Percentiles rank a stretch among this genome's conserved stretches.
Conservation (phyloP, 345 rosid species). For the Dimocarpus longan region DNA sequence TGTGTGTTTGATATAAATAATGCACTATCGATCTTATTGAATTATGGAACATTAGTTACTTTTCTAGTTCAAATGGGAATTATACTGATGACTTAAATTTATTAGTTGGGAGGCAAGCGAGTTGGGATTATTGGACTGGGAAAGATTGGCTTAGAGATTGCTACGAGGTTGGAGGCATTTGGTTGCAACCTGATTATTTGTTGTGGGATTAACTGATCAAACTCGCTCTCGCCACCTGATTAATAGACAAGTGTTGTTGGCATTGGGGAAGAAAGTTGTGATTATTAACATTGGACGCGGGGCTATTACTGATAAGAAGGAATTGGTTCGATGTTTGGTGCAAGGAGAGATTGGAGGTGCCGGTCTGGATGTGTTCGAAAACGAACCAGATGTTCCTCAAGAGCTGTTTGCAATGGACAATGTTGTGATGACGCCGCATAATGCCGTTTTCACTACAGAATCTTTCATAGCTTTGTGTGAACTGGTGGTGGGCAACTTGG, state of each 20-base stretch:
- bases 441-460: constrained; percentile 43
- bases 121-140: constrained; percentile 62
- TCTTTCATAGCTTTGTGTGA: constrained; percentile 31
- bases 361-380: constrained; percentile 63
- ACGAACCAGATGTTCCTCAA: constrained; percentile 50
- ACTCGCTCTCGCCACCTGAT: constrained; percentile 45
- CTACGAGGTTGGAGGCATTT: constrained; percentile 46
- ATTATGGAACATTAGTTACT: too few relatives aligned
- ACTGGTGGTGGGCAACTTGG: constrained; percentile 47
- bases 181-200: constrained; percentile 49
- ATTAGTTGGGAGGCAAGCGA: constrained; percentile 47
- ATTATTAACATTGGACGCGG: constrained; percentile 52
- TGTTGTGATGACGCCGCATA: constrained; percentile 51
- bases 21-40: too few relatives aligned
- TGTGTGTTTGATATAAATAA: too few relatives aligned
- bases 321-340: constrained; percentile 44
- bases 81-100: background rate
- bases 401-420: constrained; percentile 45
- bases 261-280: constrained; percentile 48
- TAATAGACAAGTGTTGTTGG: constrained; percentile 41
- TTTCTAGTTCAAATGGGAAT: background rate
- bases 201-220: constrained; percentile 35
- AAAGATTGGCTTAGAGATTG: constrained; percentile 39
- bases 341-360: constrained; percentile 55
- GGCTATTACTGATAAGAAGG: constrained; percentile 49